These are phyloP conservation scores for Blastomyces silverae DNA, from an alignment of 2,329 filamentous ascomycete genomes.

Conservation along the genomic window DNA sequence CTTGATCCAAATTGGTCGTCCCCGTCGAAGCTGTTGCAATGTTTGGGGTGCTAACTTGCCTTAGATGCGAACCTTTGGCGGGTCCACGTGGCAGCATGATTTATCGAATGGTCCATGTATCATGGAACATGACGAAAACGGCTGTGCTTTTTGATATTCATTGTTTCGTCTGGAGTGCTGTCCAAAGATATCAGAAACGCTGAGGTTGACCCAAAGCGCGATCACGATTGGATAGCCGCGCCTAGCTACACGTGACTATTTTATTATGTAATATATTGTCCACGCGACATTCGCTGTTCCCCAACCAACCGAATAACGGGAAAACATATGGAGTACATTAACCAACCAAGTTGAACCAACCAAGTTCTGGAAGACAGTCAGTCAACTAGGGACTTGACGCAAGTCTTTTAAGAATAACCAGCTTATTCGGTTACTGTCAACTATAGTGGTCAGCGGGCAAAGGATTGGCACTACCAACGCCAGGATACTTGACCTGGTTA, in stretches of 20 bases:
- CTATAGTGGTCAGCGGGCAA: not conserved
- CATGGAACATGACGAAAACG: not conserved
- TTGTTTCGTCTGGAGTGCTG: not conserved
- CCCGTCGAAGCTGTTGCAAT: constrained; percentile 32
- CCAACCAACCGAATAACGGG: no score
- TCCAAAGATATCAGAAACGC: not conserved
- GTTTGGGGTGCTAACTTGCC: constrained; percentile 39
- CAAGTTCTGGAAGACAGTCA: not conserved
- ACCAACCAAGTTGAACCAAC: no score
- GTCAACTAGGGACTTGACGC: not conserved
- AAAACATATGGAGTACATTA: no score
- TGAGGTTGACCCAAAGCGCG: not conserved
- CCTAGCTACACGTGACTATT: not conserved
- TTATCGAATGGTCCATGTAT: constrained; percentile 10
- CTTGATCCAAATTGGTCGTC: constrained; percentile 28
- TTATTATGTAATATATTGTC: no score
- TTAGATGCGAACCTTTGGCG: constrained; percentile 37
- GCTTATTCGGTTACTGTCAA: not conserved
- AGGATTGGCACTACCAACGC: not conserved
- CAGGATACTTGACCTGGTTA: not conserved
- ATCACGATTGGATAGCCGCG: not conserved
- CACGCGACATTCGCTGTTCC: no score
- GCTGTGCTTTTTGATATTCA: constrained; percentile 1
- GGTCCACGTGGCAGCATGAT: constrained; percentile 38
- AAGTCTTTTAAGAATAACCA: not conserved